phyloP scores from a whole-genome alignment of 1,284 basidiomycete species.

The Trametes pubescens region DNA sequence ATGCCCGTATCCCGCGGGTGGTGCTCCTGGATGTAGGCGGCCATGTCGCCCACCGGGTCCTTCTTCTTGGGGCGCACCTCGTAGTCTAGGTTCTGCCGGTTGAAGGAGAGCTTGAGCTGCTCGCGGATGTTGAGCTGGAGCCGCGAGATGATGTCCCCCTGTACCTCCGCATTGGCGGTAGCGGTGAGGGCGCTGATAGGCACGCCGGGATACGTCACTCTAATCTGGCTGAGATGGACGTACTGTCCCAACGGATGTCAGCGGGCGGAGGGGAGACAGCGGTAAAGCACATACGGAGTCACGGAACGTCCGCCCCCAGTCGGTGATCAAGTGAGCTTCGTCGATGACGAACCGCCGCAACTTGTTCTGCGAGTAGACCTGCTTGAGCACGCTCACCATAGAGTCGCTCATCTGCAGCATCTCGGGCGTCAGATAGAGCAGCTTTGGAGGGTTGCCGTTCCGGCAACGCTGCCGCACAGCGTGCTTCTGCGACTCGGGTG shows the following conservation, averaged over 20 bases:
- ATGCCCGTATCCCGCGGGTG: constrained; percentile 79
- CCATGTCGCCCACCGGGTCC: constrained; percentile 65
- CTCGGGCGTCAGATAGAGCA: constrained; percentile 97
- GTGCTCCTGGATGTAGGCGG: constrained; percentile 70
- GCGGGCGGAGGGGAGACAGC: not conserved
- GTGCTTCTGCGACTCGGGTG: constrained; percentile 50
- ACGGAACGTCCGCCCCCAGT: constrained; percentile 89
- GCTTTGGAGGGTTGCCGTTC: constrained; percentile 55
- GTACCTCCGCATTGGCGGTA: constrained; percentile 84
- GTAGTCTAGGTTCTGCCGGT: constrained; percentile 90
- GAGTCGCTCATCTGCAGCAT: constrained; percentile 72
- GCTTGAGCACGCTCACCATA: constrained; percentile 65
- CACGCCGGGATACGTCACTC: constrained; percentile 76
- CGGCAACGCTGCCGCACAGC: constrained; percentile 51
- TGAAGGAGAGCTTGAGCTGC: constrained; percentile 86
- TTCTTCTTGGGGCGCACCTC: constrained; percentile 74
- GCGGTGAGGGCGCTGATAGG: constrained; percentile 98
- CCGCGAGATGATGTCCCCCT: constrained; percentile 80
- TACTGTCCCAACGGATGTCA: constrained; percentile 57
- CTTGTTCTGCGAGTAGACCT: constrained; percentile 62
- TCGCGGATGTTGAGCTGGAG: constrained; percentile 72
- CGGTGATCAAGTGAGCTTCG: constrained; percentile 93
- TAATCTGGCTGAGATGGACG: constrained; percentile 70
- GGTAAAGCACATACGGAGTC: constrained; percentile 62
- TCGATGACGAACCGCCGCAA: constrained; percentile 95